Evolutionary conservation across 352 stramenopile genomes (phyloP), one percentile per base, ranked within the genome.

Genomic region (Globisporangium barbulae): DNA sequence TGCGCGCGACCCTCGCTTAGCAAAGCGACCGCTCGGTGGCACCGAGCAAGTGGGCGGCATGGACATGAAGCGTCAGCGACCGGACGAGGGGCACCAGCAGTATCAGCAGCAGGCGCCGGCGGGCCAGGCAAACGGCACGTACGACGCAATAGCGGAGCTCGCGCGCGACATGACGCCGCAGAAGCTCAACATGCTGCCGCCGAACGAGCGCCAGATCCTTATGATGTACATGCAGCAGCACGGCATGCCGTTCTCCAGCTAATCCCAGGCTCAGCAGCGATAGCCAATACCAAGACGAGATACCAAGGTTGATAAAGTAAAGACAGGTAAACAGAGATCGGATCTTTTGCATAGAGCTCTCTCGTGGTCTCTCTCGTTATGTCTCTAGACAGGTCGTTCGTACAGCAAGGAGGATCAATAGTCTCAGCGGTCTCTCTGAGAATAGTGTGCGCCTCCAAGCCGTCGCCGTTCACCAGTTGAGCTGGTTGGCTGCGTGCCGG

Each of bases 181-280:
- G 59, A 91, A 94, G 69, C 68, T 94, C 42, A 78, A 91, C 59
- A 78, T 93, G 75, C 72, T 94, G 30, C 80, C 81, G 6, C 83
- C 83, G 8, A 87, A 89, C 60, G 85, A 94, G 68, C 71, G 83
- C 31, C 83, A 94, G 61, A 88, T 94, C 61, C 57, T 94, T 42
- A 47, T 92, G 52, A 69, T 67, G 39, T 94, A 91, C 69, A 94
- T 94, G 85, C 78, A 93, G 69, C 83, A 92, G 70, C 81, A 93
- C 59, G 81, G 83, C 65, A 90, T 93, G 56, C 71, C 76, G n/a
- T 74, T 71, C 25, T 22, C 49, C 19, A 61, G n/a, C 30, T 69
- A 69, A 56, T 2, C 41, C 48, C 17, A 53, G 5, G 15, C 9
- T 48, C 42, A 48, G 17, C 19, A 48, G 42, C 42, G 42, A 48